Evolutionary conservation across 2,329 filamentous ascomycete genomes (phyloP).

Genomic region (Colletotrichum lupini): DNA sequence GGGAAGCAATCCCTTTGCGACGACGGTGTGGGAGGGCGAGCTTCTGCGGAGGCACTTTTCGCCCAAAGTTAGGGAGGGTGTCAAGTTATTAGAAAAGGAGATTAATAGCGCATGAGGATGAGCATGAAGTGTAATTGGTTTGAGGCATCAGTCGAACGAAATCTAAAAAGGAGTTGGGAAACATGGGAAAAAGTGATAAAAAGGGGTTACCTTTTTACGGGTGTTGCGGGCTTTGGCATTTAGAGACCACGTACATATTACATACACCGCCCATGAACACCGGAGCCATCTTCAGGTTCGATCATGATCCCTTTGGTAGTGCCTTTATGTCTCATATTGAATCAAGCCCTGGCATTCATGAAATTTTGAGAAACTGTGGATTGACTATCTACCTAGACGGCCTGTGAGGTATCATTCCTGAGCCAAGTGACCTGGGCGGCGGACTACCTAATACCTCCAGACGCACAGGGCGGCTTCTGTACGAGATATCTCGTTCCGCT

Average conservation of each 20-base stretch:
- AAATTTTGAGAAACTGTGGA: neutral
- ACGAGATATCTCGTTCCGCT: neutral
- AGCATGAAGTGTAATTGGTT: neutral
- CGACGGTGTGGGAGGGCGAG: constrained; percentile 94
- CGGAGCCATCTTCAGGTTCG: neutral
- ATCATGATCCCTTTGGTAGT: neutral
- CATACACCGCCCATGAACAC: neutral
- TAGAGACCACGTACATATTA: neutral
- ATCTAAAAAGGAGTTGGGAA: constrained; percentile 17
- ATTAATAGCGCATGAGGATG: constrained; percentile 46
- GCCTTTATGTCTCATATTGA: neutral
- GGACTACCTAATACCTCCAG: neutral
- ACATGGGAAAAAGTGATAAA: neutral
- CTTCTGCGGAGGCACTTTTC: constrained; percentile 86
- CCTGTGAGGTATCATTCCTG: neutral
- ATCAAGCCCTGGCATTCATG: neutral
- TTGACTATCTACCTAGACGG: constrained; percentile 11
- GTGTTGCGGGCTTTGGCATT: neutral
- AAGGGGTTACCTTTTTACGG: neutral
- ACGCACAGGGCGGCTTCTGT: neutral
- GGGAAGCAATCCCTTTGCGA: constrained; percentile 88
- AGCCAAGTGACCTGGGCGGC: neutral
- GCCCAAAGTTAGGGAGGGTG: constrained; percentile 83
- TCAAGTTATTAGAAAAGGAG: constrained; percentile 76
- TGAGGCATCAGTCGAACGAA: neutral